phyloP scores from a whole-genome alignment of 2,329 filamentous ascomycete species.

The Gyromitra esculenta region DNA sequence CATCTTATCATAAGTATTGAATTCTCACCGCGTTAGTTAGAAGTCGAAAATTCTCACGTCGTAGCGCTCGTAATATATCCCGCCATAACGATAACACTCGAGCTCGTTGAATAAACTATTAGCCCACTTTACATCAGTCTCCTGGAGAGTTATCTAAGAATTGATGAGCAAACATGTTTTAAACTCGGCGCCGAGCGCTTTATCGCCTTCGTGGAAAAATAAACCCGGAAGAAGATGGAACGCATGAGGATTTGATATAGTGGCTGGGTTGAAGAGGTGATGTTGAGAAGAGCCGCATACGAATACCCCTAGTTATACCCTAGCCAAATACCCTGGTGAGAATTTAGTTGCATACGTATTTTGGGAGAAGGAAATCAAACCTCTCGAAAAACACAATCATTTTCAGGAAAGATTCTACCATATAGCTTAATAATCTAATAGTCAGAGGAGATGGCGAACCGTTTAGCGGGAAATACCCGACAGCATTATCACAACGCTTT shows the following conservation, averaged over 20 bases:
- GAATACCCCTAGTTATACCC: slow-evolving; percentile 19
- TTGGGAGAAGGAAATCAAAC: neutral
- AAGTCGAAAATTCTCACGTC: slow-evolving; percentile 24
- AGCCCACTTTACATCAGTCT: slow-evolving; percentile 7
- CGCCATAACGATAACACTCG: slow-evolving; percentile 50
- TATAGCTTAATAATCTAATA: too few species aligned
- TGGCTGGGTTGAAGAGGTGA: slow-evolving; percentile 23
- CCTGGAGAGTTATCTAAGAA: neutral
- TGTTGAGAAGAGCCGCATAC: slow-evolving; percentile 36
- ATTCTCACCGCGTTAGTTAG: neutral
- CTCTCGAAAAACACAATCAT: neutral
- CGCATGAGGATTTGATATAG: slow-evolving; percentile 22
- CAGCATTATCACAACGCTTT: too few species aligned
- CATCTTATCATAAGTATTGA: neutral
- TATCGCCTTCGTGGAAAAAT: slow-evolving; percentile 9
- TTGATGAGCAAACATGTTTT: slow-evolving; percentile 35
- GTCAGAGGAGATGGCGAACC: too few species aligned
- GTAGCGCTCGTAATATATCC: slow-evolving; percentile 47
- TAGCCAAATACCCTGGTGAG: slow-evolving; percentile 5
- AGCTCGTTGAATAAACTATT: slow-evolving; percentile 51
- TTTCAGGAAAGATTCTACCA: neutral
- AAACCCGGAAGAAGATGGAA: slow-evolving; percentile 16
- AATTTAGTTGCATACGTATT: neutral
- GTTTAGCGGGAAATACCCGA: too few species aligned
- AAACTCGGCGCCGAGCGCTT: slow-evolving; percentile 10